phyloP scores from a whole-genome alignment of 306 rosid species.

The Alnus rubra region DNA sequence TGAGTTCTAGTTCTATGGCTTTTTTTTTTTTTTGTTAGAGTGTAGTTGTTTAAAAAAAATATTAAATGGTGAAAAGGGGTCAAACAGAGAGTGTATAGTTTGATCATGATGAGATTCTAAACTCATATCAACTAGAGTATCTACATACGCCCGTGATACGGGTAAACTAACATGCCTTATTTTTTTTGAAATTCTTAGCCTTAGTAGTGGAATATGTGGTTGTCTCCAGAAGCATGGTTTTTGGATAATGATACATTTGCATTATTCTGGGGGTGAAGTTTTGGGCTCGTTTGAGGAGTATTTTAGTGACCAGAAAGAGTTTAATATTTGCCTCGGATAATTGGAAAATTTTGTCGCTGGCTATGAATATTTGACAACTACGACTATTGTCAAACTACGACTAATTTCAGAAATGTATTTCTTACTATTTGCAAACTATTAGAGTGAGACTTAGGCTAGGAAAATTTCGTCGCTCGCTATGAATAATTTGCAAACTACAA shows the following conservation, averaged over 20 bases:
- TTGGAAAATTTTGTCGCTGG: neutral
- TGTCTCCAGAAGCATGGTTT: neutral
- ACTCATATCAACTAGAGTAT: neutral
- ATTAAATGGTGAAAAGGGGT: neutral
- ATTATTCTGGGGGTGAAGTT: neutral
- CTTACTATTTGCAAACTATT: no score
- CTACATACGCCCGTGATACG: neutral
- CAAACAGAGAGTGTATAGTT: neutral
- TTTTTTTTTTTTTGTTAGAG: no score
- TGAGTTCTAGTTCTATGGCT: neutral
- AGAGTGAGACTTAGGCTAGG: no score
- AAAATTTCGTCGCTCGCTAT: no score
- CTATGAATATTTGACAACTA: no score
- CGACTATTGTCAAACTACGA: no score
- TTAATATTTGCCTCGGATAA: neutral
- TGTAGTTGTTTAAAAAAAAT: neutral
- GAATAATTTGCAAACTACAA: no score
- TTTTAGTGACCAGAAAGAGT: neutral
- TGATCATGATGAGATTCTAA: neutral
- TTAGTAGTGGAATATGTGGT: neutral
- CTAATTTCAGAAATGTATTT: no score
- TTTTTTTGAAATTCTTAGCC: neutral
- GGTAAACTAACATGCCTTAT: neutral
- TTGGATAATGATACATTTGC: neutral
- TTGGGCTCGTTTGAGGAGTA: neutral